These are phyloP conservation scores for Aspergillus ostianus DNA, from an alignment of 495 filamentous ascomycete species.

Conservation along the genomic window DNA sequence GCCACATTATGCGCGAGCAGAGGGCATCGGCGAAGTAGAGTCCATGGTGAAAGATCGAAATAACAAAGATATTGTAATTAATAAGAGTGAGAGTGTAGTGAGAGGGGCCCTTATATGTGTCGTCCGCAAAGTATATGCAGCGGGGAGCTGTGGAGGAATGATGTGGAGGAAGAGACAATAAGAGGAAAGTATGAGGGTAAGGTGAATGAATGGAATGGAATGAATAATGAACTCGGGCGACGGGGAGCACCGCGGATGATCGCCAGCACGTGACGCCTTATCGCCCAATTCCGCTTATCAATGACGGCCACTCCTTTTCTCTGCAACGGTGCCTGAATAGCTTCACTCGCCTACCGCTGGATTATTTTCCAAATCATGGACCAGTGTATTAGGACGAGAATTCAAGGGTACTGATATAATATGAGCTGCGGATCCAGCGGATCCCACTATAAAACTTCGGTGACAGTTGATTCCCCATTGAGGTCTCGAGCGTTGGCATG, in stretches of 20 bases:
- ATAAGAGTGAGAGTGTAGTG: not conserved
- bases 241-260: constrained; percentile 21
- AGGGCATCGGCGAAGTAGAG: constrained; percentile 10
- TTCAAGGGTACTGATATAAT: no score
- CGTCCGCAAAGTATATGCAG: not conserved
- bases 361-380: no score
- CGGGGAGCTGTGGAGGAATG: not conserved
- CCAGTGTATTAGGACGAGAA: no score
- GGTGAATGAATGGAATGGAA: constrained; percentile 10
- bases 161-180: not conserved
- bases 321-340: not conserved
- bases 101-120: not conserved
- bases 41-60: constrained; percentile 19
- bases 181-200: constrained; percentile 1
- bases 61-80: not conserved
- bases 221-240: constrained; percentile 12
- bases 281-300: constrained; percentile 15
- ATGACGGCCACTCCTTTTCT: not conserved
- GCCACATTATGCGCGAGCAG: constrained; percentile 28
- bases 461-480: no score
- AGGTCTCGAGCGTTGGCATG: no score
- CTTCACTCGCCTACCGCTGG: no score
- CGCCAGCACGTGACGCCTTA: constrained; percentile 23
- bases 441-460: no score
- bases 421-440: no score